Percentiles rank a stretch among this genome's conserved stretches.
phyloP scores from a whole-genome alignment of 2,329 filamentous ascomycete genomes.

The Fonsecaea nubica region DNA sequence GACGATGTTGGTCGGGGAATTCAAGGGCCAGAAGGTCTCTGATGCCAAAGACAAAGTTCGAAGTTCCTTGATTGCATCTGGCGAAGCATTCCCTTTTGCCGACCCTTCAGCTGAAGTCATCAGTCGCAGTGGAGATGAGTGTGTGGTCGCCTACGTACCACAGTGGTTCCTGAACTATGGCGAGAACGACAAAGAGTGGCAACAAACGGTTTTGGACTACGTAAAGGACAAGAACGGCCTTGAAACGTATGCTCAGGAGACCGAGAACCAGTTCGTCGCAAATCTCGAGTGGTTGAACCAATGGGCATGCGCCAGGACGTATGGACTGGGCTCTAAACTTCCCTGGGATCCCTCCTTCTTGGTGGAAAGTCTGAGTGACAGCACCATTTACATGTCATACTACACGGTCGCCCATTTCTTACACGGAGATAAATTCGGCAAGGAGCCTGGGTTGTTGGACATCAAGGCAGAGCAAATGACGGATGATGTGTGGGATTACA shows the following conservation, averaged over 20 bases:
- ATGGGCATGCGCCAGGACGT: constrained; percentile 93
- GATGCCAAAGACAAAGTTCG: constrained; percentile 85
- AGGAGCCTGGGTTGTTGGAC: constrained; percentile 69
- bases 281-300: constrained; percentile 92
- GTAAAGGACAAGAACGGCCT: constrained; percentile 72
- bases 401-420: constrained; percentile 69
- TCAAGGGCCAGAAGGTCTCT: constrained; percentile 84
- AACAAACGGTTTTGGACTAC: constrained; percentile 73
- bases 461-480: constrained; percentile 85
- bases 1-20: constrained; percentile 84
- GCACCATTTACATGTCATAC: constrained; percentile 79
- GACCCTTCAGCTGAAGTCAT: constrained; percentile 92
- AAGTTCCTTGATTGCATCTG: constrained; percentile 74
- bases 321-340: constrained; percentile 89
- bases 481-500: constrained; percentile 95
- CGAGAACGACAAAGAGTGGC: constrained; percentile 80
- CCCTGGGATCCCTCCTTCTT: constrained; percentile 92
- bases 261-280: constrained; percentile 79
- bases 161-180: constrained; percentile 99
- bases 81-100: constrained; percentile 86
- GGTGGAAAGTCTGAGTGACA: constrained; percentile 90
- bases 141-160: constrained; percentile 89
- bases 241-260: constrained; percentile 80
- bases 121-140: constrained; percentile 87
- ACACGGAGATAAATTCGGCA: constrained; percentile 86